phyloP scores from a whole-genome alignment of 192 early-diverging fungal genomes.

The Mortierella hygrophila region DNA sequence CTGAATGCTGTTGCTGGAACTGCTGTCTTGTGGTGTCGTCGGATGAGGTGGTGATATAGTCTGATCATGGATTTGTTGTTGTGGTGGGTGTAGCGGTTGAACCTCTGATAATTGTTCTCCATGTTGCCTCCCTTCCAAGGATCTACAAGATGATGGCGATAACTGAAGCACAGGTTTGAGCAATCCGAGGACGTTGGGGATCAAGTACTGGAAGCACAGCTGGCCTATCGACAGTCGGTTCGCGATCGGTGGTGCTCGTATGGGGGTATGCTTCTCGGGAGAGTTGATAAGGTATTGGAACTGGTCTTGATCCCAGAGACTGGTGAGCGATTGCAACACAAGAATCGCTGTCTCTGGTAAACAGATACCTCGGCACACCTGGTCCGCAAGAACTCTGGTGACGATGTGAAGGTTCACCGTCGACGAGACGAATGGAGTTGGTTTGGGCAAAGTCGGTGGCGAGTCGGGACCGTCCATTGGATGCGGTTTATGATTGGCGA shows the following conservation, averaged over 20 bases:
- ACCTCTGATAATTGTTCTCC: not conserved
- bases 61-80: not conserved
- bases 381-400: conserved; percentile 43
- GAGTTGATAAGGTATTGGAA: conserved; percentile 34
- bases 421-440: conserved; percentile 24
- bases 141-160: not conserved
- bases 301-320: conserved; percentile 34
- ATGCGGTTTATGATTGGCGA: not conserved
- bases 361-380: conserved; percentile 41
- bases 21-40: not conserved
- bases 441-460: not conserved
- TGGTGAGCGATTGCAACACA: conserved; percentile 33
- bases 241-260: not conserved
- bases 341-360: conserved; percentile 39
- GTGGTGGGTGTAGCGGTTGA: not conserved
- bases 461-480: not conserved
- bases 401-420: conserved; percentile 35
- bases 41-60: not conserved
- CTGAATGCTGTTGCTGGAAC: not conserved
- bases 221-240: conserved; percentile 30
- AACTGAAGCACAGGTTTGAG: conserved; percentile 13
- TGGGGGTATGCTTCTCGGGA: not conserved
- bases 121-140: not conserved
- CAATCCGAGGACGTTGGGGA: conserved; percentile 24
- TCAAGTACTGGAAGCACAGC: conserved; percentile 40